Evolutionary conservation across 2,329 filamentous ascomycete genomes (phyloP).

Genomic region (Fusarium palustre): DNA sequence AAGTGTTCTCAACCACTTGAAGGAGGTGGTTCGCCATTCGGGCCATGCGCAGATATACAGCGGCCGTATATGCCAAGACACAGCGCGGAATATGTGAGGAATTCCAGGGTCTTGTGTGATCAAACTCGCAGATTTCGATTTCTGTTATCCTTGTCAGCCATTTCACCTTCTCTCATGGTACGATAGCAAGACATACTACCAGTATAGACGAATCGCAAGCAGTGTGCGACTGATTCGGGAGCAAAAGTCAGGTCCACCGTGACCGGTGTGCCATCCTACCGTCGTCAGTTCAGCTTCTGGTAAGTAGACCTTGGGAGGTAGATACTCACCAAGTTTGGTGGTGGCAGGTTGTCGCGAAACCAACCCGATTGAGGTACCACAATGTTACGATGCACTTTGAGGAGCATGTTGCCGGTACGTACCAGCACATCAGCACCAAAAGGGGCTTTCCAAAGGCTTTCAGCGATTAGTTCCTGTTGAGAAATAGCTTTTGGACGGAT

Average conservation of each 20-base stretch:
- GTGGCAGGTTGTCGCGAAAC: constrained; percentile 51
- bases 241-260: constrained; percentile 44
- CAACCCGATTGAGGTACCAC: constrained; percentile 50
- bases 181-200: constrained; percentile 44
- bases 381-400: constrained; percentile 53
- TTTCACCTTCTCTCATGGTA: background rate
- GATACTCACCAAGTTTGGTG: constrained; percentile 44
- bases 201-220: constrained; percentile 54
- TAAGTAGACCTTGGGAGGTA: too few species aligned
- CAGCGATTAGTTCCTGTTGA: constrained; percentile 22
- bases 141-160: constrained; percentile 35
- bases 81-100: constrained; percentile 50
- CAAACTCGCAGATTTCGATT: constrained; percentile 48
- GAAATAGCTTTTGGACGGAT: background rate
- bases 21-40: constrained; percentile 48
- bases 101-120: constrained; percentile 42
- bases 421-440: constrained; percentile 52
- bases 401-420: constrained; percentile 38
- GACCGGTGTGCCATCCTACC: constrained; percentile 47
- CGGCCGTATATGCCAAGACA: constrained; percentile 50
- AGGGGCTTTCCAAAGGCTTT: constrained; percentile 50
- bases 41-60: constrained; percentile 48
- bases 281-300: constrained; percentile 11
- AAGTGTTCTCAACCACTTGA: constrained; percentile 44
- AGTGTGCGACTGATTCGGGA: constrained; percentile 46